A percentile compares a stretch with the other conserved stretches of the same genome.
Evolutionary conservation across 306 rosid genomes (phyloP).

Genomic region (Ammopiptanthus mongolicus): DNA sequence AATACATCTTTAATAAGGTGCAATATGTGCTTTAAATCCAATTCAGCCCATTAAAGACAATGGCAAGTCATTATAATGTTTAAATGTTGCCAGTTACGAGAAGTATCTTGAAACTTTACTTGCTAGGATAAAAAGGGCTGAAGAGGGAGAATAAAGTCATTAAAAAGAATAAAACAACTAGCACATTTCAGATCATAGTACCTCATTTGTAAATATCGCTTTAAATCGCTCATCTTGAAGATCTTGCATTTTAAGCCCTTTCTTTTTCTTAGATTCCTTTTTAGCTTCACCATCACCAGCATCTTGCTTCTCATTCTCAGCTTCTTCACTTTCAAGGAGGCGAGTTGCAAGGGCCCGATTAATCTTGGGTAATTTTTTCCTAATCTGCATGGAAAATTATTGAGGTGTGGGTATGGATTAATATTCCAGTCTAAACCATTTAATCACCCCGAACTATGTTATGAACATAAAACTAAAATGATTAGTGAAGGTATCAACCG

Average conservation of each 20-base stretch:
- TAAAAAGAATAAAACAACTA: not conserved
- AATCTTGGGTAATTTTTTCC: conserved; percentile 74
- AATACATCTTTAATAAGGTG: not conserved
- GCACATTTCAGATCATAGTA: conserved; percentile 26
- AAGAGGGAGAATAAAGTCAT: not conserved
- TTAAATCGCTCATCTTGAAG: conserved; percentile 73
- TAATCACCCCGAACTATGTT: not conserved
- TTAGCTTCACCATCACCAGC: conserved; percentile 42
- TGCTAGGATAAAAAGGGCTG: not conserved
- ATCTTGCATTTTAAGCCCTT: conserved; percentile 43
- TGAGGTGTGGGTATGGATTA: conserved; percentile 21
- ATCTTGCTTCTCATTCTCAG: conserved; percentile 47
- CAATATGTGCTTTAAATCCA: not conserved
- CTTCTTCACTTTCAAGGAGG: conserved; percentile 57
- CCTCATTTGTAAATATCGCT: conserved; percentile 56
- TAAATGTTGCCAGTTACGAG: not conserved
- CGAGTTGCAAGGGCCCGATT: conserved; percentile 65
- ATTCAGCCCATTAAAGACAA: not conserved
- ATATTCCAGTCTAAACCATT: conserved; percentile 3
- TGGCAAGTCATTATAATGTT: not conserved
- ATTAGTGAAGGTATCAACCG: conserved; percentile 37
- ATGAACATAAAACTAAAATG: not conserved
- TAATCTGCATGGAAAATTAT: conserved; percentile 49
- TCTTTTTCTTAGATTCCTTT: conserved; percentile 76
- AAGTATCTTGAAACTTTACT: not conserved